A percentile compares a stretch with the other conserved stretches of the same genome.
These are phyloP conservation scores for Berberis thunbergii DNA, from an alignment of 164 flowering plant genomes.

Conservation along the genomic window DNA sequence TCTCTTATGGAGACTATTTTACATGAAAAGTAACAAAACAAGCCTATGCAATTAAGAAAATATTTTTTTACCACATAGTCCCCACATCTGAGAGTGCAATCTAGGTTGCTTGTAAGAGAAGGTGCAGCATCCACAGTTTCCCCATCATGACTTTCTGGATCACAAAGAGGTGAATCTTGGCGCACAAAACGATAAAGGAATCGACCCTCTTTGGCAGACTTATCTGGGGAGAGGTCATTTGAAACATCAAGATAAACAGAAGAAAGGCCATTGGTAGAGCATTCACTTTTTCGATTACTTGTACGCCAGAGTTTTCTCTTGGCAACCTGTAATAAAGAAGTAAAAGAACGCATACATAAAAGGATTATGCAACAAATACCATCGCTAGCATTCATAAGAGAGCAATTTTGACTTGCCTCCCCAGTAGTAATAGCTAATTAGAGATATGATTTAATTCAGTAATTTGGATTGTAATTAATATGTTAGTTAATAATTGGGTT, in stretches of 20 bases:
- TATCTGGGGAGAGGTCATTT: constrained; percentile 22
- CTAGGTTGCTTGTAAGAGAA: constrained; percentile 25
- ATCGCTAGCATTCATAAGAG: not conserved
- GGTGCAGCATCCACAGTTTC: constrained; percentile 16
- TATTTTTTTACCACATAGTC: constrained; percentile 69
- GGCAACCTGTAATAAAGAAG: constrained; percentile 33
- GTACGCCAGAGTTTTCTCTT: constrained; percentile 49
- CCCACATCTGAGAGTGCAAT: constrained; percentile 54
- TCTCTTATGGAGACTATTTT: not conserved
- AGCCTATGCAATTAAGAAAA: not conserved
- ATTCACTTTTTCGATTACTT: constrained; percentile 17
- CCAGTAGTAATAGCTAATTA: too few relatives aligned
- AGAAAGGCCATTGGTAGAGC: constrained; percentile 31
- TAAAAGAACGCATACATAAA: not conserved
- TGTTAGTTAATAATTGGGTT: too few relatives aligned
- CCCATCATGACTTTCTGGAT: constrained; percentile 12
- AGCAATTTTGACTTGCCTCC: not conserved
- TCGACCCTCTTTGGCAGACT: constrained; percentile 29
- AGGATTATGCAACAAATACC: not conserved
- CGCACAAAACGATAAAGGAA: constrained; percentile 64
- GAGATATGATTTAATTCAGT: too few relatives aligned
- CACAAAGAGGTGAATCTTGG: constrained; percentile 18
- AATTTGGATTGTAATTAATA: too few relatives aligned
- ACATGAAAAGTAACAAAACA: not conserved
- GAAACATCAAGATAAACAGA: constrained; percentile 68